Evolutionary conservation across 2,329 filamentous ascomycete species (phyloP).

Genomic region (Chrysoporthe puriensis): DNA sequence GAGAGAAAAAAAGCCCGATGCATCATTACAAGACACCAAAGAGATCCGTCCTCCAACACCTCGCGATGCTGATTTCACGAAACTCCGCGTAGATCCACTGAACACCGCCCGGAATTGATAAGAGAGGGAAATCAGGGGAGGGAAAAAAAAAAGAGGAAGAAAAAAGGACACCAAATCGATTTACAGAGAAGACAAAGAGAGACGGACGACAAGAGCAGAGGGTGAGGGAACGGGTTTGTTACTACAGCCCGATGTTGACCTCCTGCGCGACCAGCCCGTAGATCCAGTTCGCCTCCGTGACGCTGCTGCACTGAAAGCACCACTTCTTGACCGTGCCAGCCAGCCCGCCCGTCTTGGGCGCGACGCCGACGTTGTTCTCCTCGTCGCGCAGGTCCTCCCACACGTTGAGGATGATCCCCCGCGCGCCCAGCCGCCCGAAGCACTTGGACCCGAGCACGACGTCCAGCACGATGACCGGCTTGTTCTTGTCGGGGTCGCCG

Average conservation of each 20-base stretch:
- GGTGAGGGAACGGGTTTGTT: not conserved
- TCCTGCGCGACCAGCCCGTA: conserved; percentile 61
- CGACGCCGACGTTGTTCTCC: conserved; percentile 57
- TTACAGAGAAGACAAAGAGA: not conserved
- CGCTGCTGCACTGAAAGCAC: conserved; percentile 64
- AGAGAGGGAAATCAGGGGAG: conserved; percentile 13
- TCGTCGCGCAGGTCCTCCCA: conserved; percentile 77
- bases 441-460: conserved; percentile 82
- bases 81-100: conserved; percentile 5
- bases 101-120: conserved; percentile 13
- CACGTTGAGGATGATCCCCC: conserved; percentile 86
- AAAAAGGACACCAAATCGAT: not conserved
- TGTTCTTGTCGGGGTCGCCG: conserved; percentile 50
- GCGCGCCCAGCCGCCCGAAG: conserved; percentile 81
- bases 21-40: conserved; percentile 19
- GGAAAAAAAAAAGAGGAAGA: conserved; percentile 21
- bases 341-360: conserved; percentile 54
- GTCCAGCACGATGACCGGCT: conserved; percentile 72
- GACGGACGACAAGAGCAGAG: not conserved
- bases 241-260: conserved; percentile 44
- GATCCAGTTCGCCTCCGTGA: conserved; percentile 59
- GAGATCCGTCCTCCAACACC: conserved; percentile 26
- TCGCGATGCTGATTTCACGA: conserved; percentile 20
- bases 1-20: not conserved
- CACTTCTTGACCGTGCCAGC: conserved; percentile 63